Evolutionary conservation across 305 asterid species (phyloP), one percentile per base, ranked within the genome.

Genomic region (Fraxinus floribunda): DNA sequence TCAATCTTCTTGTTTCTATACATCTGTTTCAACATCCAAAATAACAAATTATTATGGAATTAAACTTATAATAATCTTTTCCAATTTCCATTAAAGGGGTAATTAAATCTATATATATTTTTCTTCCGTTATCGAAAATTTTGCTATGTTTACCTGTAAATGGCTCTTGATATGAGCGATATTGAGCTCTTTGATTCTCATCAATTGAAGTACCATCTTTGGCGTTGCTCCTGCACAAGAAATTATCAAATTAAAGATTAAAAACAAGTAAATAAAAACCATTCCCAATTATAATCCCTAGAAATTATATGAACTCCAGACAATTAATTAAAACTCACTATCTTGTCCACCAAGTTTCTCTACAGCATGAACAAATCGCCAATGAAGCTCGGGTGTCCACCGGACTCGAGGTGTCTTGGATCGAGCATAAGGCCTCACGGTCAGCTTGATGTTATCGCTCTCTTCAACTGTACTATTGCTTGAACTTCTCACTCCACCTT

Each of bases 151-250:
- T 72, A 91, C 97, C 97, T 94, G 97, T 89, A 94, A 90, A 86
- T 94, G 98, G 88, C 98, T 94, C 90, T 94, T 94, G 83, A 94
- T 94, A 87, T 93, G 97, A 87, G 98, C 90, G 78, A 94, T 93
- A 82, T 89, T 90, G 1, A 94, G 92, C 81, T 94, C 98, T 83
- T 92, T 93, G 84, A 93, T 85, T 81, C 88, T 86, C 98, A 94
- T 94, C 87, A 91, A 49, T 75, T 93, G 95, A 78, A 94, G 93
- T 82, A 94, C 97, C 85, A 92, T 68, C 80, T 92, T 93, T 9
- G 97, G 97, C 1, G 97, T 94, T 39, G 98, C 97, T 86, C 91
- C 98, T 94, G 83, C 88, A 85, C 78, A 82, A 85, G 83, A 82
- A 41, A 29, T 35, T 35, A 60, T 5, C 9, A 62, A 30, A 71